Base-by-base conservation (phyloP, 805 yeast genomes). In the Metschnikowia reukaufii region DNA sequence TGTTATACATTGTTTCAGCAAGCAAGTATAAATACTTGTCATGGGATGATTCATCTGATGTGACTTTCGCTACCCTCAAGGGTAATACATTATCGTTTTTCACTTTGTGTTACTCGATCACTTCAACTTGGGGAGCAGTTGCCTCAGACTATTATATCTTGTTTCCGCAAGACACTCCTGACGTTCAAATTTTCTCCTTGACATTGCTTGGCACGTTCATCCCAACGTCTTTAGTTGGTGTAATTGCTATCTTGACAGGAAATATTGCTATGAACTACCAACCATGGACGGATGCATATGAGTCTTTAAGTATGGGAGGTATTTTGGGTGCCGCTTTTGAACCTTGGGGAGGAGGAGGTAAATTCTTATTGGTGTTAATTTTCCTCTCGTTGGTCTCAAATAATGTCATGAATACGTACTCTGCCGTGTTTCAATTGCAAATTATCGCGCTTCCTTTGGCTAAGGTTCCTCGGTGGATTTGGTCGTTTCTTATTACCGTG, bases 111-210 rank as follows among this genome's bases (percentile, higher is more conserved):
- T 87, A 86, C 59, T 82, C 96, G 23, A 82, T 85, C 39, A 88
- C 96, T 3, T 79, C 88, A 3, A 87, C 96, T 1, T 89, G 96
- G 96, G 91, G 95, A 36, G 84, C 91, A 2, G 78, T 87, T 50
- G 88, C 96, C 0, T 76, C 91, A 0, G 97, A 89, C 65, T 89
- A 89, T 64, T 87, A 87, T 63, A 79, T 89, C 40, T 72, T 88
- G 42, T 82, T 88, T 56, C 96, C 96, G 1, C 92, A 86, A 57
- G 71, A 74, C 34, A 79, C 88, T 0, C 75, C 86, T 2, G 79
- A 79, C 45, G 50, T 63, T 44, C 76, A 74, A 48, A 71, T 84
- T 1, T 86, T 82, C 57, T 18, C 66, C 16, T 67, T 84, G 52
- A 88, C 96, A 0, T 82, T 85, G 53, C 67, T 81, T 19, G 86